These are phyloP conservation scores for Termitomyces sp. DNA, from an alignment of 1,284 basidiomycete species.

Conservation along the genomic window DNA sequence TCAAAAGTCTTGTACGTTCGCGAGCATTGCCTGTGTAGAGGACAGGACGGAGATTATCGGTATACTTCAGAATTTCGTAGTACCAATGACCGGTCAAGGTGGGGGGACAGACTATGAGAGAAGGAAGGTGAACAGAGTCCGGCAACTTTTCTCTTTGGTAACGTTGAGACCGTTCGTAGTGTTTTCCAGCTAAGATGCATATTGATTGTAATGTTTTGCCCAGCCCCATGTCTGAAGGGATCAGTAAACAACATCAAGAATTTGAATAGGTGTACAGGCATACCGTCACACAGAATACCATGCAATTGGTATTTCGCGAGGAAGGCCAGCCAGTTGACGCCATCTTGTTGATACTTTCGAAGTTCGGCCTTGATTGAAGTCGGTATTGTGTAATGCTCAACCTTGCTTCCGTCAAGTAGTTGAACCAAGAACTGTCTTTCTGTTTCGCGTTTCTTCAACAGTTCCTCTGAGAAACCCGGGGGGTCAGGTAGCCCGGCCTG, in stretches of 20 bases:
- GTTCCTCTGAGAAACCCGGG: constrained; percentile 83
- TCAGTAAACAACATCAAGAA: constrained; percentile 5
- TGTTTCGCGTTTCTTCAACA: constrained; percentile 82
- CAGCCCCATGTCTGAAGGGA: constrained; percentile 85
- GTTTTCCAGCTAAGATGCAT: constrained; percentile 93
- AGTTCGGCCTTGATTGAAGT: constrained; percentile 91
- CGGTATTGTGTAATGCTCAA: constrained; percentile 87
- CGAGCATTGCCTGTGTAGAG: constrained; percentile 89
- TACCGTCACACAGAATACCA: constrained; percentile 96
- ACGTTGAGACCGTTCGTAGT: constrained; percentile 78
- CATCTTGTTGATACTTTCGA: constrained; percentile 96
- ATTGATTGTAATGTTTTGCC: constrained; percentile 99
- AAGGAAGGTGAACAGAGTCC: constrained; percentile 85
- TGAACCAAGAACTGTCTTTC: constrained; percentile 94
- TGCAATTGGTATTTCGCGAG: constrained; percentile 96
- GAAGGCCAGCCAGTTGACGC: constrained; percentile 99
- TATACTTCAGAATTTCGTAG: constrained; percentile 94
- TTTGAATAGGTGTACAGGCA: constrained; percentile 22
- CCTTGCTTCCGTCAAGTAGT: constrained; percentile 91
- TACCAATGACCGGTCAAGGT: constrained; percentile 99
- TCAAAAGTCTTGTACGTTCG: constrained; percentile 72
- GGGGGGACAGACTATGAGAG: constrained; percentile 94
- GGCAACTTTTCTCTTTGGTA: constrained; percentile 66
- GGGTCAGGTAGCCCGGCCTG: constrained; percentile 95
- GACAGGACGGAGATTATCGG: constrained; percentile 79